These are phyloP conservation scores for Fusarium sp. DNA, from an alignment of 2,329 filamentous ascomycete genomes.

Conservation along the genomic window DNA sequence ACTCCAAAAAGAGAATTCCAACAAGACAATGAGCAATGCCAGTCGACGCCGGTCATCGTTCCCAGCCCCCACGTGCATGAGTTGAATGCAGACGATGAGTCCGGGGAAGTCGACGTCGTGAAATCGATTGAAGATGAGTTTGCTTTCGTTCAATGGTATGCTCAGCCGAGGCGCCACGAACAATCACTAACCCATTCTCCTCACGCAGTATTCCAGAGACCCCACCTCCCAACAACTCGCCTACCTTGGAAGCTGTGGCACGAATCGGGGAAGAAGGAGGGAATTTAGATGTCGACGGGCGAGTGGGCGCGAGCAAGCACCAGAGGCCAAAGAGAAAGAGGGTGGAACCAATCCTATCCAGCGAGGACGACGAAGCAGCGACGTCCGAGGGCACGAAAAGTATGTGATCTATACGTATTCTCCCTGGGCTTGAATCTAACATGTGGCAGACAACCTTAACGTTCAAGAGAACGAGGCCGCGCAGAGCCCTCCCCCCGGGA, in stretches of 20 bases:
- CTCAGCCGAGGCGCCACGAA: too few species aligned
- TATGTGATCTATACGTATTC: not conserved
- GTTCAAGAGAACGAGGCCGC: not conserved
- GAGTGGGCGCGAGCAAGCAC: not conserved
- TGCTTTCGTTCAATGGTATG: constrained; percentile 32
- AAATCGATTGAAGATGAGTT: constrained; percentile 28
- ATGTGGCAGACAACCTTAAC: not conserved
- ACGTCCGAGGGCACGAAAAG: not conserved
- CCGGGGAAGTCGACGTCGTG: not conserved
- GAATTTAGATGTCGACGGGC: not conserved
- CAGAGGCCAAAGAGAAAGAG: constrained; percentile 24
- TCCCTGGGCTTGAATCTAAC: not conserved
- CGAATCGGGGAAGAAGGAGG: not conserved
- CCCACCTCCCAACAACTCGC: constrained; percentile 5
- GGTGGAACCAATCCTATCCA: constrained; percentile 33
- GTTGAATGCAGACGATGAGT: not conserved
- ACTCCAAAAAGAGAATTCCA: not conserved
- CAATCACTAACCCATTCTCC: not conserved
- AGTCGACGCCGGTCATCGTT: not conserved
- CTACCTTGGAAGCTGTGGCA: not conserved
- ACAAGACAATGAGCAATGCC: not conserved
- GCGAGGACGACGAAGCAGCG: not conserved
- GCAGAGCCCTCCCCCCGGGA: not conserved
- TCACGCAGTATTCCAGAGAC: constrained; percentile 37
- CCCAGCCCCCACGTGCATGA: not conserved